Base-by-base conservation (phyloP, 768 basidiomycete genomes). In the Amanita exitialis region DNA sequence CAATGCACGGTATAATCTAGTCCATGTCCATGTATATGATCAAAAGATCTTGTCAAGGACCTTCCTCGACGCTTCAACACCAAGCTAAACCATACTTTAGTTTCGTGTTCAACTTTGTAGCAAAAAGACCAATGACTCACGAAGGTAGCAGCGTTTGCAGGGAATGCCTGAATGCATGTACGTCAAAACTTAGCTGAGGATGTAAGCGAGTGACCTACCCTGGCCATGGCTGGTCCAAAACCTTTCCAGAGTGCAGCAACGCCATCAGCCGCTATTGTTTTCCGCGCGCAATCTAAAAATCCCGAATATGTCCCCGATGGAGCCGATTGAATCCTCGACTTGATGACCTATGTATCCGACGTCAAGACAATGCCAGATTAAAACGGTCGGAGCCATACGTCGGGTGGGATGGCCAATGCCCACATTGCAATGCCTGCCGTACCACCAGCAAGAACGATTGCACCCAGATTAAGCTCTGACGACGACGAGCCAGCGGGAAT, bases 351-450 rank as follows among this genome's bases (percentile, higher is more conserved):
- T 49, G 30, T 25, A 47, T 45, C 35, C 42, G 16, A n/a, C 18
- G 21, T 37, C 43, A 55, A 30, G 15, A 49, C 46, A 43, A 13
- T 56, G 41, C 12, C 41, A 38, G 42, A 20, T 51, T 21, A 16
- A 48, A 55, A 49, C 44, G 30, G 34, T 3, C 73, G 12, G 16
- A n/a, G 15, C 8, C 43, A 56, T 61, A 92, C 94, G 65, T 99
- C 95, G 42, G 95, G 94, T 44, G 96, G 96, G 58, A 99, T 96
- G 21, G 90, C 95, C 58, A 98, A 75, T 15, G 88, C 74, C 96
- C 96, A 99, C 96, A 99, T 98, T 34, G 93, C 93, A 4, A 98
- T 79, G 58, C 96, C 96, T 1, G 96, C 96, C 36, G 80, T 83
- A 48, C 94, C 96, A 57, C 96, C 96, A 47, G 95, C 92, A 49